phyloP scores from a whole-genome alignment of 2,329 filamentous ascomycete species.

The Calonectria honghensis region DNA sequence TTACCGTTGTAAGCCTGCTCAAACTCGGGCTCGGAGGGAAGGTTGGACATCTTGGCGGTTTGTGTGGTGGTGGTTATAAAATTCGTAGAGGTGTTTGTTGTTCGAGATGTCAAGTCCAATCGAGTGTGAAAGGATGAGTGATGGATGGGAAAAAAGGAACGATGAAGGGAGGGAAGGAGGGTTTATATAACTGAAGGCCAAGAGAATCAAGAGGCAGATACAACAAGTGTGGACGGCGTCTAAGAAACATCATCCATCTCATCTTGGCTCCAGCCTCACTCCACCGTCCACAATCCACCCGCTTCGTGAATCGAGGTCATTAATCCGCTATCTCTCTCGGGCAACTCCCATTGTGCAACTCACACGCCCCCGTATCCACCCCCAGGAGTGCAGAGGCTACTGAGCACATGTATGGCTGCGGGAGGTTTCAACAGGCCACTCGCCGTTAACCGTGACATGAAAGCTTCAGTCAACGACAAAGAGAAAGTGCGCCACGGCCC shows the following conservation, averaged over 20 bases:
- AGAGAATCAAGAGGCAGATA: not conserved
- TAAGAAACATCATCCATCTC: conserved; percentile 11
- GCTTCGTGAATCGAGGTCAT: conserved; percentile 27
- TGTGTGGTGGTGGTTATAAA: conserved; percentile 41
- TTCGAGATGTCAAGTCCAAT: conserved; percentile 31
- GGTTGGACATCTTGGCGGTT: conserved; percentile 81
- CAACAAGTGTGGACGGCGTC: conserved; percentile 9
- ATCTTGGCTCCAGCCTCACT: conserved; percentile 37
- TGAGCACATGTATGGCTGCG: conserved; percentile 18
- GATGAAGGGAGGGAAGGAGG: conserved; percentile 35
- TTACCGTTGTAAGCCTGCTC: conserved; percentile 97
- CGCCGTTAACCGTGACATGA: conserved; percentile 48
- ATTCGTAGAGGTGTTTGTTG: conserved; percentile 33
- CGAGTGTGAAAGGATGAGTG: conserved; percentile 27
- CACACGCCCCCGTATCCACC: conserved; percentile 19
- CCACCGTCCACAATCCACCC: conserved; percentile 37
- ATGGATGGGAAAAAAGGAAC: conserved; percentile 30
- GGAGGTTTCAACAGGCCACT: conserved; percentile 43
- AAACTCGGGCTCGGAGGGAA: conserved; percentile 95
- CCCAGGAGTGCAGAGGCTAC: not conserved
- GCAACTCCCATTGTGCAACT: conserved; percentile 30
- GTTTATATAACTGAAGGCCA: conserved; percentile 38
- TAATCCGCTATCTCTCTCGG: conserved; percentile 42
- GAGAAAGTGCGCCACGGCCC: conserved; percentile 37
- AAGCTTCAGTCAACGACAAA: conserved; percentile 49